These are phyloP conservation scores for Arthrobotrys sinensis DNA, from an alignment of 2,329 filamentous ascomycete species.

Conservation along the genomic window DNA sequence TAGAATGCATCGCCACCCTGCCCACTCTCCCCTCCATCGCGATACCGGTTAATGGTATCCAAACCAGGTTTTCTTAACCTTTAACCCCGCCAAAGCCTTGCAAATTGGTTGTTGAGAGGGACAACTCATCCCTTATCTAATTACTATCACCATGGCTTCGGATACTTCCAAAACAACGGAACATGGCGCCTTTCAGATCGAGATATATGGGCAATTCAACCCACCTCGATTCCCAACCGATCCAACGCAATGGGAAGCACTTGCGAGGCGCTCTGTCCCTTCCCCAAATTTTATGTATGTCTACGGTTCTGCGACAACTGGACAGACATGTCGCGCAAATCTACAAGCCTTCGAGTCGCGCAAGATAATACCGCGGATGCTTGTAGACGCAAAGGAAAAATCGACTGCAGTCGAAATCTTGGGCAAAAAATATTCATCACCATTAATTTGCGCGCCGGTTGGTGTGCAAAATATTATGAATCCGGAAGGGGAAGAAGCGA, in stretches of 20 bases:
- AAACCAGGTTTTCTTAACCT: background rate
- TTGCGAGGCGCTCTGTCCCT: slow-evolving; percentile 54
- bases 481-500: slow-evolving; percentile 75
- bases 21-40: slow-evolving; percentile 22
- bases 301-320: slow-evolving; percentile 54
- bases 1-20: slow-evolving; percentile 27
- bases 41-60: slow-evolving; percentile 36
- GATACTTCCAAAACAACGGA: slow-evolving; percentile 41
- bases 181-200: slow-evolving; percentile 54
- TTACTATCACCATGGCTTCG: slow-evolving; percentile 14
- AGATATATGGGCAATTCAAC: slow-evolving; percentile 60
- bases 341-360: slow-evolving; percentile 52
- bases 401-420: slow-evolving; percentile 56
- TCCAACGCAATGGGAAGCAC: slow-evolving; percentile 56
- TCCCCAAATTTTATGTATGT: slow-evolving; percentile 57
- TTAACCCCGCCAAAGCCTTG: slow-evolving; percentile 8
- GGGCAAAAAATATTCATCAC: slow-evolving; percentile 57
- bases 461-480: slow-evolving; percentile 80
- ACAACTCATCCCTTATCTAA: slow-evolving; percentile 25
- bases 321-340: slow-evolving; percentile 52
- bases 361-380: slow-evolving; percentile 57
- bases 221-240: slow-evolving; percentile 55
- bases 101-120: background rate
- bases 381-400: slow-evolving; percentile 49
- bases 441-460: slow-evolving; percentile 72